Percentiles rank a stretch among this genome's conserved stretches.
Conservation (phyloP, 805 yeast genomes). For the Ogataea nakhonphanomensis region DNA sequence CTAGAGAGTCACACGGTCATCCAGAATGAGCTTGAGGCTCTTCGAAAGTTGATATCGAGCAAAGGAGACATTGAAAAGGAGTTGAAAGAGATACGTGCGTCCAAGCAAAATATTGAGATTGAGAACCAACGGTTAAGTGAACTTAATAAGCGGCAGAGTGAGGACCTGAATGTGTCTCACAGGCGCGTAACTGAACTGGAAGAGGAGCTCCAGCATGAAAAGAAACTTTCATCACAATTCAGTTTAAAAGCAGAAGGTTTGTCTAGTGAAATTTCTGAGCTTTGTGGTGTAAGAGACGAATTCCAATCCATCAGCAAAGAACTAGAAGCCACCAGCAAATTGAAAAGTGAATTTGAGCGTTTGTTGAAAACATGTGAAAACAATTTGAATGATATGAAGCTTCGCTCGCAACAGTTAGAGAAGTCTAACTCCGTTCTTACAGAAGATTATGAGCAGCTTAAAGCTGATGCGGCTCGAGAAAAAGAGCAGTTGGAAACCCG, state of each 20-base stretch:
- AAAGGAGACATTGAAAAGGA: slow-evolving; percentile 3
- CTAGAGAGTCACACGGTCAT: not conserved
- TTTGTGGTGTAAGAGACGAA: not conserved
- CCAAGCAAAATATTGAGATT: not conserved
- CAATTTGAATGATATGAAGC: no score
- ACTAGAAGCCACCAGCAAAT: not conserved
- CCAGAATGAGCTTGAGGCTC: slow-evolving; percentile 5
- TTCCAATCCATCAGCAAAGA: not conserved
- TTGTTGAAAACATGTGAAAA: no score
- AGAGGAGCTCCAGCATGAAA: not conserved
- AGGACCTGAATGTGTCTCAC: not conserved
- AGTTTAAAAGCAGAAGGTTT: not conserved
- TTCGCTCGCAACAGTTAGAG: no score
- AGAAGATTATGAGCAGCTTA: not conserved
- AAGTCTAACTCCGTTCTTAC: not conserved
- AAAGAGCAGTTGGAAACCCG: not conserved
- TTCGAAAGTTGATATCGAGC: slow-evolving; percentile 1
- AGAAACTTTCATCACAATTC: not conserved
- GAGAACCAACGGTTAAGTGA: not conserved
- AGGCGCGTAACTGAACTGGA: not conserved
- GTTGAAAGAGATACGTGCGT: not conserved
- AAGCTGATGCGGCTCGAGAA: not conserved
- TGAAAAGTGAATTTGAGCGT: no score
- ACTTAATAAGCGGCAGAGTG: no score
- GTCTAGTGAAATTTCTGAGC: not conserved